phyloP scores from a whole-genome alignment of 148 eudicot genomes.

The Spergularia marina region DNA sequence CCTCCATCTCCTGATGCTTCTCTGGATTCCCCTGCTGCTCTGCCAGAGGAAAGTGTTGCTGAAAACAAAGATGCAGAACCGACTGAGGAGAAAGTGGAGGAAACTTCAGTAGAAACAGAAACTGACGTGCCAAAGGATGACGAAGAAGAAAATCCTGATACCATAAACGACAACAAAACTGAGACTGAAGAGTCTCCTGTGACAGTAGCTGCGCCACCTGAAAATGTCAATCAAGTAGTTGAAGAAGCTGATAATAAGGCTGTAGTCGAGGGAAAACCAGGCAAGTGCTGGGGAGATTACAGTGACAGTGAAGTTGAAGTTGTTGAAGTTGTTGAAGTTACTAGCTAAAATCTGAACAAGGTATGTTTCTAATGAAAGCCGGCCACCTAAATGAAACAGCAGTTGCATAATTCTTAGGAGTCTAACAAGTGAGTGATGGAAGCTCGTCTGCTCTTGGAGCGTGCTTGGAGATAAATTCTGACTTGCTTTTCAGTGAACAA shows the following conservation, averaged over 20 bases:
- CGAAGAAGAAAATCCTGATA: conserved; percentile 25
- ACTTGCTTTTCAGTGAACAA: not conserved
- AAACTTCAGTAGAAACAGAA: conserved; percentile 15
- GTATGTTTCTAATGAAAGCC: conserved; percentile 15
- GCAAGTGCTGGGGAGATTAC: conserved; percentile 80
- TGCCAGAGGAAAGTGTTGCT: conserved; percentile 33
- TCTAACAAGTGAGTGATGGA: conserved; percentile 22
- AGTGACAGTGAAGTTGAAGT: conserved; percentile 62
- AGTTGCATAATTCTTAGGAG: not conserved
- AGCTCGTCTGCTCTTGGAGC: conserved; percentile 2
- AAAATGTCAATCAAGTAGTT: conserved; percentile 15
- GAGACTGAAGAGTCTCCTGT: conserved; percentile 31
- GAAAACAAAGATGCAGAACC: conserved; percentile 26
- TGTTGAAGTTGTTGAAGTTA: conserved; percentile 40
- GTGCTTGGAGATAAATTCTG: not conserved
- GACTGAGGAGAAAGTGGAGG: conserved; percentile 23
- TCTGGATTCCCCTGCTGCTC: conserved; percentile 34
- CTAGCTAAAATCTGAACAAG: conserved; percentile 44
- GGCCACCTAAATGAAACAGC: conserved; percentile 2
- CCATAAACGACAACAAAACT: conserved; percentile 16
- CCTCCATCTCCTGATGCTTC: conserved; percentile 36
- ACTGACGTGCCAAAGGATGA: conserved; percentile 23
- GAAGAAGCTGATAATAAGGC: conserved; percentile 25
- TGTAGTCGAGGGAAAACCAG: conserved; percentile 38
- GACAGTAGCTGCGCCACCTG: conserved; percentile 17